A percentile compares a stretch with the other conserved stretches of the same genome.
Conservation (phyloP, 345 rosid species). For the Aegle marmelos region DNA sequence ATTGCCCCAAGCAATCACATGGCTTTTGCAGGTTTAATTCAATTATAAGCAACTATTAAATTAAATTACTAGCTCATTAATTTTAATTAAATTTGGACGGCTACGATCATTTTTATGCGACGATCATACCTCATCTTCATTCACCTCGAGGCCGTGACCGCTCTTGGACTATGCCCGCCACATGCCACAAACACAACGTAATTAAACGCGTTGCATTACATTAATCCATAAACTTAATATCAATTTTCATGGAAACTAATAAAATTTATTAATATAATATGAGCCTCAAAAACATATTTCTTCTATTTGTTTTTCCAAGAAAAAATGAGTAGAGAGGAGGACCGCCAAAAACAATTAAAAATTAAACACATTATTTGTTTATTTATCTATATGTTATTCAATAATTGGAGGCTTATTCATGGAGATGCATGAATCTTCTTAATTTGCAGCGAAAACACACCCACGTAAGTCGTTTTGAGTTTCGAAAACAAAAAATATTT, state of each 20-base stretch:
- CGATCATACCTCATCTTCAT: background rate
- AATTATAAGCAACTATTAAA: background rate
- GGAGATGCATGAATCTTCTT: constrained; percentile 27
- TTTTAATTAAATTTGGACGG: constrained; percentile 26
- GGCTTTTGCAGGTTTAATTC: background rate
- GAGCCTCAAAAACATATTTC: constrained; percentile 11
- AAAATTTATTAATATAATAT: too few relatives aligned
- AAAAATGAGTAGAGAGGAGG: background rate
- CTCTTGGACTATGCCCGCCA: constrained; percentile 10
- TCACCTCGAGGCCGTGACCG: constrained; percentile 10
- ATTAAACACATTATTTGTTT: too few relatives aligned
- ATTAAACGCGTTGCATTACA: background rate
- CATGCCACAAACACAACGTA: background rate
- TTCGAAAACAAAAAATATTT: background rate
- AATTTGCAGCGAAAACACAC: constrained; percentile 2
- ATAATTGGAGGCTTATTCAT: too few relatives aligned
- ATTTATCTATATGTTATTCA: too few relatives aligned
- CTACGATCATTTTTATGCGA: constrained; percentile 16
- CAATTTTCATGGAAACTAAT: background rate
- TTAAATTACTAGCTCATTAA: background rate
- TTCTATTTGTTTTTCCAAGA: constrained; percentile 1
- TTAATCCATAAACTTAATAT: background rate
- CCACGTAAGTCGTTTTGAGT: constrained; percentile 6
- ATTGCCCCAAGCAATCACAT: background rate
- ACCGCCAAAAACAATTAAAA: too few relatives aligned